These are phyloP conservation scores for Cladophialophora carrionii DNA, from an alignment of 2,329 filamentous ascomycete species.

Conservation along the genomic window DNA sequence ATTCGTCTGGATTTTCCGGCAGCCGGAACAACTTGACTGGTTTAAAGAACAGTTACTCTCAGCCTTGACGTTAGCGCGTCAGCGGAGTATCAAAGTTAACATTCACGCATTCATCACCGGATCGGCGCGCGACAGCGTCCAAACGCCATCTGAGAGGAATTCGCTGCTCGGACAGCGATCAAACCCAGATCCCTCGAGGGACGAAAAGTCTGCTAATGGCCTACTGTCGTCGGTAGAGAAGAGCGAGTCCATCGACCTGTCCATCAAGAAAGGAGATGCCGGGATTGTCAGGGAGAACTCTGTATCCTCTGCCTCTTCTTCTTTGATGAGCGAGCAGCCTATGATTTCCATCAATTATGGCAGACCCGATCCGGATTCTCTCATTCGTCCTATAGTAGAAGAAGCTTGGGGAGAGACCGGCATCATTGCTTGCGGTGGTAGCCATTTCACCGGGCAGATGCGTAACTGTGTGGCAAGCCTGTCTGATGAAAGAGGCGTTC, in stretches of 20 bases:
- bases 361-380: conserved; percentile 56
- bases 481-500: conserved; percentile 67
- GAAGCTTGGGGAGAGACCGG: conserved; percentile 64
- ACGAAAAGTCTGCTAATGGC: background rate
- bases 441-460: conserved; percentile 57
- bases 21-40: conserved; percentile 30
- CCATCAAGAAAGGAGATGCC: background rate
- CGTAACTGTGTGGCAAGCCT: conserved; percentile 59
- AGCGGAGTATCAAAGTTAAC: conserved; percentile 53
- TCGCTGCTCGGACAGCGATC: conserved; percentile 6
- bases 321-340: conserved; percentile 10
- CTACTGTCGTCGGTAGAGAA: background rate
- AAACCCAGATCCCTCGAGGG: background rate
- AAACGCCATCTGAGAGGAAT: conserved; percentile 10
- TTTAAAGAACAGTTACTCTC: conserved; percentile 28
- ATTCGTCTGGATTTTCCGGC: conserved; percentile 34
- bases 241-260: background rate
- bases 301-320: conserved; percentile 6
- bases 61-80: conserved; percentile 39
- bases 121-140: background rate
- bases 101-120: conserved; percentile 23
- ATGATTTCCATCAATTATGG: conserved; percentile 11
- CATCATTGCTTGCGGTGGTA: conserved; percentile 65
- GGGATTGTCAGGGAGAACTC: conserved; percentile 11
- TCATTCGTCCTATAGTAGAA: conserved; percentile 61